A percentile compares a stretch with the other conserved stretches of the same genome.
phyloP scores from a whole-genome alignment of 2,329 filamentous ascomycete genomes.

The Xylaria sp. region DNA sequence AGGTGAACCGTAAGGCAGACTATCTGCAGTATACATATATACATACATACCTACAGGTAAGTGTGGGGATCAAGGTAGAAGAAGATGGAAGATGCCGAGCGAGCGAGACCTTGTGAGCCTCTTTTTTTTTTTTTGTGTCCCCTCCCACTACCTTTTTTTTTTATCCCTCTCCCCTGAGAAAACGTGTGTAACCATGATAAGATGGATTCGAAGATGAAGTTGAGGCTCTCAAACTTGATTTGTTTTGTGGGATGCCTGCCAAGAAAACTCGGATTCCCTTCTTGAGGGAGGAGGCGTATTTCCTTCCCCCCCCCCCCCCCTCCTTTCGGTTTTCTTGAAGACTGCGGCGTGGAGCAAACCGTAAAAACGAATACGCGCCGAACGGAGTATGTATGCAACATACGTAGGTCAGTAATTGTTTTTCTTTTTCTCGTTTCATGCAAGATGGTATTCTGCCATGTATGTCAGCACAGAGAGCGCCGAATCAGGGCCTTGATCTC shows the following conservation, averaged over 20 bases:
- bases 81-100: neutral
- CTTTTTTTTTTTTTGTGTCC: neutral
- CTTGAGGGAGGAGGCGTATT: neutral
- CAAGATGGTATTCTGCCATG: conserved; percentile 31
- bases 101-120: neutral
- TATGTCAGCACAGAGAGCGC: conserved; percentile 32
- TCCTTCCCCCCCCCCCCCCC: too few species aligned
- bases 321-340: neutral
- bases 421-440: too few species aligned
- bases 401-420: conserved; percentile 11
- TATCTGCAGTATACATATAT: too few species aligned
- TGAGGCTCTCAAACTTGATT: conserved; percentile 5
- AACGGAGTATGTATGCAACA: conserved; percentile 3
- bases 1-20: conserved; percentile 28
- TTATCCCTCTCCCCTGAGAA: neutral
- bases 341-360: neutral
- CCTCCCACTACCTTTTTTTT: neutral
- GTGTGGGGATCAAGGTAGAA: conserved; percentile 3
- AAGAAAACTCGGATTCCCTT: neutral
- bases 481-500: conserved; percentile 28
- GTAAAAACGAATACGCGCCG: conserved; percentile 10
- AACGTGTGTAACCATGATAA: neutral
- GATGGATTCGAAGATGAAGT: neutral
- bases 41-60: neutral
- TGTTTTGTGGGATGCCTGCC: neutral